phyloP scores from a whole-genome alignment of 2,329 filamentous ascomycete genomes.

The Talaromyces sp. region DNA sequence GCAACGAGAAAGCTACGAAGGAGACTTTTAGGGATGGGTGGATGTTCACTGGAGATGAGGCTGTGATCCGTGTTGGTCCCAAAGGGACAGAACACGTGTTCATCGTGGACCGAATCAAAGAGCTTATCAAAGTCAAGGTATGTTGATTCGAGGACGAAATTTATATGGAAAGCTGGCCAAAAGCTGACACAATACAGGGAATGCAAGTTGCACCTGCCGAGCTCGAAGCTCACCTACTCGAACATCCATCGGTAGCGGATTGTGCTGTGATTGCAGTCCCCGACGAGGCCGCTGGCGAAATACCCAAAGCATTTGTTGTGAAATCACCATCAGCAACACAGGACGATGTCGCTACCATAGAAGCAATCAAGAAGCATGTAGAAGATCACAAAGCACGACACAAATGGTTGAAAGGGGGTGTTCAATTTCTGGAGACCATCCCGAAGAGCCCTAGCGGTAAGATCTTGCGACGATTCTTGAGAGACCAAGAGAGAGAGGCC shows the following conservation, averaged over 20 bases:
- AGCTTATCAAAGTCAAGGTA: conserved; percentile 74
- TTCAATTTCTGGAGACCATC: conserved; percentile 53
- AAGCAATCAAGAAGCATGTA: conserved; percentile 54
- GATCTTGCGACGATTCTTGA: conserved; percentile 59
- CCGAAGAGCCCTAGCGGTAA: conserved; percentile 61
- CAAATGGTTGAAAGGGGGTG: conserved; percentile 58
- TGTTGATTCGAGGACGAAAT: background rate
- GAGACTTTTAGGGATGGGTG: conserved; percentile 79
- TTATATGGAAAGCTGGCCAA: no score
- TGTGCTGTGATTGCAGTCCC: conserved; percentile 72
- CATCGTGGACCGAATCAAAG: conserved; percentile 76
- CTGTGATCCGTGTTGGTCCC: conserved; percentile 59
- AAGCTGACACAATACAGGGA: conserved; percentile 48
- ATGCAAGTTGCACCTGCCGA: conserved; percentile 79
- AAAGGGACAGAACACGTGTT: conserved; percentile 73
- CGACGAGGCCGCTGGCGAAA: conserved; percentile 56
- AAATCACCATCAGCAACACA: conserved; percentile 50
- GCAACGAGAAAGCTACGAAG: conserved; percentile 75
- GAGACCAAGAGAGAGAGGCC: conserved; percentile 68
- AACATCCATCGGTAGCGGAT: conserved; percentile 69
- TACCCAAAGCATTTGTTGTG: conserved; percentile 61
- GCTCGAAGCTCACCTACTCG: conserved; percentile 72
- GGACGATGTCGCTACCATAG: conserved; percentile 48
- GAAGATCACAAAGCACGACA: conserved; percentile 57
- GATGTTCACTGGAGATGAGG: conserved; percentile 83